A percentile compares a stretch with the other conserved stretches of the same genome.
Conservation (phyloP, 1,139 yeast genomes). For the Torulaspora globosa region DNA sequence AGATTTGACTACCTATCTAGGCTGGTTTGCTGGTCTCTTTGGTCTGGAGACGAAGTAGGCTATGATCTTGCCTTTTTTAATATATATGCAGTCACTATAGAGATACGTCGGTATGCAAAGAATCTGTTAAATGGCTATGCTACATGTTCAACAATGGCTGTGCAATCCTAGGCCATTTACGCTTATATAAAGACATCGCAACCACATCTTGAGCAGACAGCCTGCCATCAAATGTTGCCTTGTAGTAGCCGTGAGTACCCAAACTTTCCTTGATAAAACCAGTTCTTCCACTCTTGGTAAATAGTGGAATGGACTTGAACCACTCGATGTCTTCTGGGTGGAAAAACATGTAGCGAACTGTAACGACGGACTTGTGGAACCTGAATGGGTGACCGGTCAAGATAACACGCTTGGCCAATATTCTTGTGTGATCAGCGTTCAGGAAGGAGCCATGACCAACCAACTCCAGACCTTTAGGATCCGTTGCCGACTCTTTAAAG, state of each 20-base stretch:
- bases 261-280: slow-evolving; percentile 92
- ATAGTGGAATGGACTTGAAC: slow-evolving; percentile 89
- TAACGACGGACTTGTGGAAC: slow-evolving; percentile 87
- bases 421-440: slow-evolving; percentile 79
- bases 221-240: slow-evolving; percentile 91
- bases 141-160: slow-evolving; percentile 8
- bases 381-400: slow-evolving; percentile 94
- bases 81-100: no score
- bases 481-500: slow-evolving; percentile 47
- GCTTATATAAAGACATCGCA: slow-evolving; percentile 89
- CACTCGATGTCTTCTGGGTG: slow-evolving; percentile 81
- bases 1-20: not conserved
- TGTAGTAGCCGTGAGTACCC: slow-evolving; percentile 98
- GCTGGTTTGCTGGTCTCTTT: no score
- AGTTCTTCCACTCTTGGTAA: slow-evolving; percentile 85
- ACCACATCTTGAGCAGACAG: slow-evolving; percentile 88
- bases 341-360: slow-evolving; percentile 97
- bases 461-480: slow-evolving; percentile 53
- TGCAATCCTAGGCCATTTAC: slow-evolving; percentile 76
- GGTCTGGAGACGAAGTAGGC: no score
- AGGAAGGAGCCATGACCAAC: slow-evolving; percentile 89
- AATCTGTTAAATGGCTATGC: not conserved
- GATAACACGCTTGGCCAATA: slow-evolving; percentile 81
- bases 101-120: not conserved
- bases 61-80: no score